Evolutionary conservation across 306 rosid genomes (phyloP).

Genomic region (Quercus parvula): DNA sequence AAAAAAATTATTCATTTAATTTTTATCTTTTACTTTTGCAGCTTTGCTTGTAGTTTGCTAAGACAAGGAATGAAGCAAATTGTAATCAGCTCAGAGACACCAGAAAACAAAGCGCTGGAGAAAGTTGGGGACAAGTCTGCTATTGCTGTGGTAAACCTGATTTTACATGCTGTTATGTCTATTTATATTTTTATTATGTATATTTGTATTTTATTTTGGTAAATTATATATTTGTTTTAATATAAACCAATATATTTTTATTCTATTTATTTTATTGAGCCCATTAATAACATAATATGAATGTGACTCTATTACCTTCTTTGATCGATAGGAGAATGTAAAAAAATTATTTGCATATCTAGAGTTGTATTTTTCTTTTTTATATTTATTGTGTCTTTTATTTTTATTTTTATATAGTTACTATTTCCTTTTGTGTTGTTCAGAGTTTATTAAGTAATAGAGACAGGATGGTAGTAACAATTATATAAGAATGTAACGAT

Average conservation of each 20-base stretch:
- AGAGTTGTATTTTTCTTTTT: too few relatives aligned
- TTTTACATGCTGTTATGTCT: constrained; percentile 7
- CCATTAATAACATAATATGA: too few relatives aligned
- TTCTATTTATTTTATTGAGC: too few relatives aligned
- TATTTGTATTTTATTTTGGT: too few relatives aligned
- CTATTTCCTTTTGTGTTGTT: background rate
- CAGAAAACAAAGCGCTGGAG: constrained; percentile 70
- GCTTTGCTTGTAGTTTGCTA: constrained; percentile 94
- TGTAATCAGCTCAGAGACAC: constrained; percentile 78
- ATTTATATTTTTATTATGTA: background rate
- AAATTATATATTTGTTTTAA: too few relatives aligned
- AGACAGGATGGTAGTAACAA: background rate
- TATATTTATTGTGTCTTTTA: background rate
- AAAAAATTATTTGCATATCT: too few relatives aligned
- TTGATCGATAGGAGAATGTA: too few relatives aligned
- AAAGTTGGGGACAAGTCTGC: constrained; percentile 69
- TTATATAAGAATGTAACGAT: background rate
- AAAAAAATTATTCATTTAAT: background rate
- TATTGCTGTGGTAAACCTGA: constrained; percentile 46
- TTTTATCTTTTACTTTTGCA: constrained; percentile 28
- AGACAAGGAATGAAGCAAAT: constrained; percentile 96
- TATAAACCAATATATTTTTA: too few relatives aligned
- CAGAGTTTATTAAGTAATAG: background rate
- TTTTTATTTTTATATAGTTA: background rate
- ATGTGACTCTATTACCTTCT: too few relatives aligned